Conservation (phyloP, 1,284 basidiomycete species). For the Naganishia sp. region DNA sequence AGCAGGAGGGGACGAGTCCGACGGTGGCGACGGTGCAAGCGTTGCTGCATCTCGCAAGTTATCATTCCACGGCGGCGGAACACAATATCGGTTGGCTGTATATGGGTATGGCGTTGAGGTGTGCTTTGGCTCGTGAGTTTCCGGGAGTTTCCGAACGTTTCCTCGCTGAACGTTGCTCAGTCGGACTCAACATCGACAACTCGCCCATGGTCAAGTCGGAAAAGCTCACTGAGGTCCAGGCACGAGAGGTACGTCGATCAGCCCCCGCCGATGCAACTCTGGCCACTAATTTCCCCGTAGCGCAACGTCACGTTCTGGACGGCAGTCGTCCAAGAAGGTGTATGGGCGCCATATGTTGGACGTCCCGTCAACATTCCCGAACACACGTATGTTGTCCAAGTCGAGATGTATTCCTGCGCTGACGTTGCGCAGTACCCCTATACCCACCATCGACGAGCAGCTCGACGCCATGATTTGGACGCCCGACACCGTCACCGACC, state of each 20-base stretch:
- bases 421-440: slow-evolving; percentile 31
- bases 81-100: slow-evolving; percentile 41
- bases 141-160: background rate
- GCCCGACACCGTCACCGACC: slow-evolving; percentile 27
- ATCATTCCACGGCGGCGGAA: slow-evolving; percentile 57
- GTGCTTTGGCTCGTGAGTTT: slow-evolving; percentile 39
- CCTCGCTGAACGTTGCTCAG: slow-evolving; percentile 26
- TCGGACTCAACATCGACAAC: slow-evolving; percentile 40
- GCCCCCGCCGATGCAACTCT: background rate
- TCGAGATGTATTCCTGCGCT: background rate
- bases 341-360: slow-evolving; percentile 43
- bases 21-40: slow-evolving; percentile 64
- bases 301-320: slow-evolving; percentile 42
- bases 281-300: slow-evolving; percentile 24
- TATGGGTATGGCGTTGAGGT: slow-evolving; percentile 38
- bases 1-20: slow-evolving; percentile 62
- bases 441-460: slow-evolving; percentile 36
- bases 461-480: slow-evolving; percentile 38
- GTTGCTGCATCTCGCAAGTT: slow-evolving; percentile 62
- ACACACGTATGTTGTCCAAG: slow-evolving; percentile 31
- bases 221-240: slow-evolving; percentile 35
- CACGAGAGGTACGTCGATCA: slow-evolving; percentile 31
- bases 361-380: slow-evolving; percentile 37
- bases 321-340: slow-evolving; percentile 40
- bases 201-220: slow-evolving; percentile 34